Percentiles rank a stretch among this genome's conserved stretches.
Evolutionary conservation across 1,139 yeast genomes (phyloP).

Genomic region (Geotrichum restrictum): DNA sequence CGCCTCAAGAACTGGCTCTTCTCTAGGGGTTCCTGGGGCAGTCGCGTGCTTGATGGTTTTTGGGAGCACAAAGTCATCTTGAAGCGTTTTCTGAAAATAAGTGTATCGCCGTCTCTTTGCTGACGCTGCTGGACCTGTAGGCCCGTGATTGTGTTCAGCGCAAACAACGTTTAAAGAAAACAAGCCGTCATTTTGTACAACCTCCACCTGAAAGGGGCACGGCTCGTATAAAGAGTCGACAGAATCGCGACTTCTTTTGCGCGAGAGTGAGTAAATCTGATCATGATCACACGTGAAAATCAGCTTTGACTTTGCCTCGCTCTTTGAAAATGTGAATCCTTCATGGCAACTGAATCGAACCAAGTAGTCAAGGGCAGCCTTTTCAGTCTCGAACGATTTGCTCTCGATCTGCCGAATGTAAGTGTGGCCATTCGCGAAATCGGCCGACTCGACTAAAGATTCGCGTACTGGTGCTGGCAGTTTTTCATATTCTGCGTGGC

Average conservation of each 20-base stretch:
- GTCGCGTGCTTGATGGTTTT: slow-evolving; percentile 4
- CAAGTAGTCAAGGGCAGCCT: slow-evolving; percentile 9
- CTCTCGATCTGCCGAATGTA: slow-evolving; percentile 16
- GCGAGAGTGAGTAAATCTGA: slow-evolving; percentile 8
- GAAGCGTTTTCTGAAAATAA: slow-evolving; percentile 20
- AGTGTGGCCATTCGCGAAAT: slow-evolving; percentile 19
- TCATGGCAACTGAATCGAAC: slow-evolving; percentile 13
- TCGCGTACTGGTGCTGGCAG: slow-evolving; percentile 19
- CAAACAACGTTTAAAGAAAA: slow-evolving; percentile 6
- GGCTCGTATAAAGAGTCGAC: slow-evolving; percentile 5
- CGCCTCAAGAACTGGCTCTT: not conserved
- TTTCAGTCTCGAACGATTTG: slow-evolving; percentile 9
- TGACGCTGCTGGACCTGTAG: slow-evolving; percentile 19
- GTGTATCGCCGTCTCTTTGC: slow-evolving; percentile 17
- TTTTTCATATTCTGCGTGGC: slow-evolving; percentile 7
- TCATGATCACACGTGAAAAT: slow-evolving; percentile 14
- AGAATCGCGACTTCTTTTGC: not conserved
- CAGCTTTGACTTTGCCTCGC: not conserved
- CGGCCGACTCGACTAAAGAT: slow-evolving; percentile 16
- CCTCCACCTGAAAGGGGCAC: slow-evolving; percentile 17
- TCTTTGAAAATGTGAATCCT: slow-evolving; percentile 13
- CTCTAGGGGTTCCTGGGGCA: slow-evolving; percentile 5
- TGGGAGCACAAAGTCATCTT: slow-evolving; percentile 14
- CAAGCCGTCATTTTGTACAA: not conserved
- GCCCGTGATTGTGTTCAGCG: slow-evolving; percentile 22